Evolutionary conservation across 169 alveolate genomes (phyloP).

Genomic region (Hepatocystis sp.): DNA sequence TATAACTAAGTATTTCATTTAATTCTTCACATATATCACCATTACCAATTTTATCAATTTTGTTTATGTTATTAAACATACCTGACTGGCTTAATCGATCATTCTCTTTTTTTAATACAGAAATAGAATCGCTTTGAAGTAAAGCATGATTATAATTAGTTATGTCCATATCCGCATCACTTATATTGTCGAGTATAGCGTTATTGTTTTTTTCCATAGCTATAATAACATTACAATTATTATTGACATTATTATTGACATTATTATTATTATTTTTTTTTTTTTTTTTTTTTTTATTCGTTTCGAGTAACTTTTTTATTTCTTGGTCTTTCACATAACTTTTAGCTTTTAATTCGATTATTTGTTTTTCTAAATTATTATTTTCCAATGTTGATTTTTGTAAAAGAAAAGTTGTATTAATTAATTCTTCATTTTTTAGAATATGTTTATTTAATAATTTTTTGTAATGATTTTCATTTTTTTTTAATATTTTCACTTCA

Average conservation of each 20-base stretch:
- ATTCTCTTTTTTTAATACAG: too few relatives aligned
- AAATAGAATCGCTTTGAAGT: too few relatives aligned
- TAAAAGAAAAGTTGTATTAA: constrained; percentile 39
- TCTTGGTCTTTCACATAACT: constrained; percentile 64
- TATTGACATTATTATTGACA: neutral
- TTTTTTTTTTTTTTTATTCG: constrained; percentile 24
- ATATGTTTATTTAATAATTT: constrained; percentile 47
- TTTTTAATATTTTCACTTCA: constrained; percentile 49
- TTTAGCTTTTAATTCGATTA: constrained; percentile 44
- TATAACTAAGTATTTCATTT: too few relatives aligned
- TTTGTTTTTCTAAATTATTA: constrained; percentile 39
- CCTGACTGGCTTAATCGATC: too few relatives aligned
- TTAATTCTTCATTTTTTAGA: constrained; percentile 48
- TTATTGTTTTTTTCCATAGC: neutral
- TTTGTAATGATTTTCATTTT: constrained; percentile 44
- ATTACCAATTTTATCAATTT: too few relatives aligned
- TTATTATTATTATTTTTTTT: too few relatives aligned
- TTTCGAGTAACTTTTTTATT: constrained; percentile 55
- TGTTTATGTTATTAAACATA: too few relatives aligned
- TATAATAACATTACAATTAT: neutral
- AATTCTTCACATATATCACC: too few relatives aligned
- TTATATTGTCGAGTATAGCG: neutral
- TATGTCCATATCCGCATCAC: neutral
- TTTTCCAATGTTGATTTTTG: constrained; percentile 67
- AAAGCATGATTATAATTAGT: too few relatives aligned